These are phyloP conservation scores for Gossypium davidsonii DNA, from an alignment of 441 rosid species.

Conservation along the genomic window DNA sequence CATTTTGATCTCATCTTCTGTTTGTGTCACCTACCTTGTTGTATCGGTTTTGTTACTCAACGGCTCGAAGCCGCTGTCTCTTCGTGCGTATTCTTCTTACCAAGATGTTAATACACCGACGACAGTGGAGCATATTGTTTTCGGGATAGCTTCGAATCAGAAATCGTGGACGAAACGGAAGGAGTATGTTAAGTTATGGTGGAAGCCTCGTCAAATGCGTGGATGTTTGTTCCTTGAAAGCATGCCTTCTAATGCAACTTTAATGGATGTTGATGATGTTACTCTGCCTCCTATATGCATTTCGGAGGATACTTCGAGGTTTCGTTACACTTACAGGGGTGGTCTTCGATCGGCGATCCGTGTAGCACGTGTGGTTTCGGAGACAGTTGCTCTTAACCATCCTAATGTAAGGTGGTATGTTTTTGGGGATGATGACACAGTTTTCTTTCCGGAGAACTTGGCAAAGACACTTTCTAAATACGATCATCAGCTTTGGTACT, in stretches of 20 bases:
- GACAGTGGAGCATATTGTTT: slow-evolving; percentile 54
- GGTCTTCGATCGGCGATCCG: slow-evolving; percentile 76
- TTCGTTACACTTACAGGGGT: slow-evolving; percentile 50
- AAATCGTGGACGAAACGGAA: slow-evolving; percentile 54
- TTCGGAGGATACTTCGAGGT: slow-evolving; percentile 68
- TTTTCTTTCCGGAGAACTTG: slow-evolving; percentile 68
- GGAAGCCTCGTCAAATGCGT: slow-evolving; percentile 53
- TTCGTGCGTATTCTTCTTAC: slow-evolving; percentile 17
- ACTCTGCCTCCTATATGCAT: slow-evolving; percentile 61
- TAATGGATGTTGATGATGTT: slow-evolving; percentile 11
- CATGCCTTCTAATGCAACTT: slow-evolving; percentile 23
- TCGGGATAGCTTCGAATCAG: slow-evolving; percentile 62
- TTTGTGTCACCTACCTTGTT: slow-evolving; percentile 40
- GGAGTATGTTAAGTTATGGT: slow-evolving; percentile 76
- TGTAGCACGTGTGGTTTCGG: slow-evolving; percentile 61
- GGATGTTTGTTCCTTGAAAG: slow-evolving; percentile 80
- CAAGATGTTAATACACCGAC: slow-evolving; percentile 26
- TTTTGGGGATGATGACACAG: slow-evolving; percentile 89
- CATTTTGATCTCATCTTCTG: slow-evolving; percentile 31
- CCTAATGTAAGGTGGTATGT: slow-evolving; percentile 74
- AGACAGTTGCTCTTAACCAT: slow-evolving; percentile 52
- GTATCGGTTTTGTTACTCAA: slow-evolving; percentile 34
- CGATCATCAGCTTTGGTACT: slow-evolving; percentile 72
- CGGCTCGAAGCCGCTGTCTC: slow-evolving; percentile 23
- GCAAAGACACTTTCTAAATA: slow-evolving; percentile 78